Conservation (phyloP, 2,329 filamentous ascomycete species). For the Xylaria sp. region DNA sequence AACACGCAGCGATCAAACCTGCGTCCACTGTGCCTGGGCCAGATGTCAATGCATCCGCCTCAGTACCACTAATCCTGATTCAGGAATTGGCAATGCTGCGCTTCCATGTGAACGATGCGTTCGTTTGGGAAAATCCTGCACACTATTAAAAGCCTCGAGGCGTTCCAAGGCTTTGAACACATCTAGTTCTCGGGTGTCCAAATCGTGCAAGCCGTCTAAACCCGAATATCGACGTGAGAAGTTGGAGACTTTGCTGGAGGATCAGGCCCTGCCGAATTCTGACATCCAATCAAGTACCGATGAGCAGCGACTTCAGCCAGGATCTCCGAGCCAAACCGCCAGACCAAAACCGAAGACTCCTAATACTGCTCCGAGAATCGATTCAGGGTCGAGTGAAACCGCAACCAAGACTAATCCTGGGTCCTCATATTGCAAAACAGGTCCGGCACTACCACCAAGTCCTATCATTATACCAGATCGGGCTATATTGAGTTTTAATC, state of each 20-base stretch:
- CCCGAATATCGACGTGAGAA: slow-evolving; percentile 32
- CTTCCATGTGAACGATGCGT: slow-evolving; percentile 37
- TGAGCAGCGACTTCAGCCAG: not conserved
- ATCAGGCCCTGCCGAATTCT: slow-evolving; percentile 18
- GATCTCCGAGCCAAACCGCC: not conserved
- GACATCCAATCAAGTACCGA: not conserved
- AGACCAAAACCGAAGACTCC: not conserved
- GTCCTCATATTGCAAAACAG: not conserved
- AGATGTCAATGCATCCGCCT: slow-evolving; percentile 42
- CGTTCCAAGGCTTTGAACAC: too few species aligned
- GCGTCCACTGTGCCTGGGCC: slow-evolving; percentile 38
- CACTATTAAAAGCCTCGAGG: too few species aligned
- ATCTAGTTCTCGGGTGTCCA: slow-evolving; percentile 1
- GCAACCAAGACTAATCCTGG: too few species aligned
- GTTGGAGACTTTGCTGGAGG: slow-evolving; percentile 28
- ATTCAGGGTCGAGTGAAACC: too few species aligned
- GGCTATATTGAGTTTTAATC: slow-evolving; percentile 25
- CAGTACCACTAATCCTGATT: slow-evolving; percentile 9
- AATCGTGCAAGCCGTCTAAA: slow-evolving; percentile 19
- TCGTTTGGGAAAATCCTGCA: slow-evolving; percentile 29
- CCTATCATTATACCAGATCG: slow-evolving; percentile 15
- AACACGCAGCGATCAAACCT: slow-evolving; percentile 39
- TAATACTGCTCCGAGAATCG: not conserved
- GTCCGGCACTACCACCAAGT: slow-evolving; percentile 19
- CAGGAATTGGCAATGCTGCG: slow-evolving; percentile 2